Evolutionary conservation across 257 asterid species (phyloP), one percentile per base, ranked within the genome.

Genomic region (Solanum pimpinellifolium): DNA sequence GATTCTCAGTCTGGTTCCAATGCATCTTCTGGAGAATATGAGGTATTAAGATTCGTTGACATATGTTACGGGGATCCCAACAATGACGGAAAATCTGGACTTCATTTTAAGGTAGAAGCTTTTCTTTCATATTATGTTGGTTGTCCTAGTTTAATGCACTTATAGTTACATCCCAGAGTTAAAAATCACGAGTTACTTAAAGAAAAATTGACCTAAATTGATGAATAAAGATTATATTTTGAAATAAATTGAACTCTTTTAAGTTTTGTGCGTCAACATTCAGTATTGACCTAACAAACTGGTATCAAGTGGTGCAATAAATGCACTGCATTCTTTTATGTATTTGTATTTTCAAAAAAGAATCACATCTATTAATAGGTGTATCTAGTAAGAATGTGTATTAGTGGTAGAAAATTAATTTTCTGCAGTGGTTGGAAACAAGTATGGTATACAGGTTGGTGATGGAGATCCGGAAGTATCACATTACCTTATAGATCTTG

Each of bases 51-150:
- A 86, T 87, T 96, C 21, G 88, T 95, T 70, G 95, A 91, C 87
- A 92, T 95, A 84, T 94, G 98, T 88, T 93, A 88, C 47, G 98
- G 99, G 9, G 98, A 94, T 95, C 98, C 97, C 37, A 86, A 66
- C 81, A 83, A 90, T 44, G 89, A 87, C 1, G 95, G 93, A 80
- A 94, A 93, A 86, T 86, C 87, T 3, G 92, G 94, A 84, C 87
- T 96, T 78, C 94, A 93, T 87, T 95, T 96, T 77, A 91, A 92
- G 98, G 99, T 96, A 92, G 72, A 8, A 39, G 65, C 83, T 33
- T 66, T 47, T 6, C 23, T 86, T 47, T 47, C 46, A 1, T 47
- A 80, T 80, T 16, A 47, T 80, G 44, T 80, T 80, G 68, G 68
- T 80, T 80, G 41, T 80, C 85, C 62, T 47, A 27, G 7, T 80